These are phyloP conservation scores for Zelopaecilomyces penicillatus DNA, from an alignment of 2,329 filamentous ascomycete genomes.

Conservation along the genomic window DNA sequence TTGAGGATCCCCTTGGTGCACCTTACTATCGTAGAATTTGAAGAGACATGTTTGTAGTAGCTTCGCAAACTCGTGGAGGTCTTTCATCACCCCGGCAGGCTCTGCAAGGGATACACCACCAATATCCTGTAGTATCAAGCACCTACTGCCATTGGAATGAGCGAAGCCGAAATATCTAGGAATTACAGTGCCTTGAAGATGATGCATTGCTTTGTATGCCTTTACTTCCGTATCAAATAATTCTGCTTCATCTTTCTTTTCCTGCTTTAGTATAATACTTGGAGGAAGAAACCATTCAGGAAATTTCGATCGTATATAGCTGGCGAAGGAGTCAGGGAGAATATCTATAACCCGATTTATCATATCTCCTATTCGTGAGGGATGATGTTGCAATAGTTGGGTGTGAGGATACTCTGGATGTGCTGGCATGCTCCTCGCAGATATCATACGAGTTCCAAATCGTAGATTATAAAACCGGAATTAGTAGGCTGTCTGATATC, in stretches of 20 bases:
- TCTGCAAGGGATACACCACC: neutral
- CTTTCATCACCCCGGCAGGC: neutral
- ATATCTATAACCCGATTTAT: neutral
- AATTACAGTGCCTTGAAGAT: neutral
- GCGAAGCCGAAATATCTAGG: neutral
- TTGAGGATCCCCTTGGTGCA: neutral
- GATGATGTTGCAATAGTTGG: neutral
- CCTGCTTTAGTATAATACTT: neutral
- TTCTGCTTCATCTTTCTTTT: neutral
- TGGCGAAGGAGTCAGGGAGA: neutral
- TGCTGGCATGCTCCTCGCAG: neutral
- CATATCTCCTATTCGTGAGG: neutral
- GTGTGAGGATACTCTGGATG: neutral
- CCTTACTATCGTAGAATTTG: neutral
- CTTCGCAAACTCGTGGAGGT: neutral
- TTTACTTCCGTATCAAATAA: neutral
- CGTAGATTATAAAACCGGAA: neutral
- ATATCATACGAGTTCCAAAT: neutral
- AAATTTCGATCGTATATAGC: neutral
- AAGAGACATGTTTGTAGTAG: neutral
- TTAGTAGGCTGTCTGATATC: too few species aligned
- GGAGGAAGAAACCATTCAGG: slow-evolving; percentile 1
- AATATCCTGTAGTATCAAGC: slow-evolving; percentile 1
- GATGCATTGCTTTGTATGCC: neutral
- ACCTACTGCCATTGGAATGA: neutral